Percentiles rank a stretch among this genome's conserved stretches.
Evolutionary conservation across 2,329 filamentous ascomycete species (phyloP).

Genomic region (Fusarium oligoseptatum): DNA sequence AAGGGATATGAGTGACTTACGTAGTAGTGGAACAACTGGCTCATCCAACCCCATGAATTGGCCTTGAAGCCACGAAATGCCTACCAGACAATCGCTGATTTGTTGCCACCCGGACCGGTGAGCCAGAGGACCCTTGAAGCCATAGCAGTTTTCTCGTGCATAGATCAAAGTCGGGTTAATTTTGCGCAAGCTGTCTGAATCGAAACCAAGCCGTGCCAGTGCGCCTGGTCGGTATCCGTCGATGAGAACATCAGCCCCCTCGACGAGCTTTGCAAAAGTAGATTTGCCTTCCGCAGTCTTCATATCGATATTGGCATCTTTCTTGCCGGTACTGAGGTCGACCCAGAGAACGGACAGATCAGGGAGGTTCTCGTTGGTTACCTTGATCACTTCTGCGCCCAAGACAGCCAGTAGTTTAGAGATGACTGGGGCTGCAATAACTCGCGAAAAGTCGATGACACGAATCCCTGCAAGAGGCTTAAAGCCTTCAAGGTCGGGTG

Average conservation of each 20-base stretch:
- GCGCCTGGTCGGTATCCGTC: constrained; percentile 53
- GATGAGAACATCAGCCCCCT: constrained; percentile 51
- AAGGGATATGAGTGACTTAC: constrained; percentile 7
- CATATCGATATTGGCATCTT: constrained; percentile 49
- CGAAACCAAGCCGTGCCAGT: constrained; percentile 50
- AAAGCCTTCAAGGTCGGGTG: constrained; percentile 14
- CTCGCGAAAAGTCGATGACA: constrained; percentile 52
- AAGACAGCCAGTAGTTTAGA: constrained; percentile 50
- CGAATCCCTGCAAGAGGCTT: constrained; percentile 51
- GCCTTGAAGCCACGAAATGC: constrained; percentile 54
- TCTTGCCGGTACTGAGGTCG: constrained; percentile 53
- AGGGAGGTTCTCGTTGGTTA: constrained; percentile 49
- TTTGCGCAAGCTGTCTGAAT: constrained; percentile 23
- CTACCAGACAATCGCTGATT: constrained; percentile 55
- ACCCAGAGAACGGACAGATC: constrained; percentile 49
- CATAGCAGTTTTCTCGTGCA: constrained; percentile 54
- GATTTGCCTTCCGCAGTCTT: constrained; percentile 46
- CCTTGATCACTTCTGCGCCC: constrained; percentile 51
- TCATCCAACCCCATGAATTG: constrained; percentile 53
- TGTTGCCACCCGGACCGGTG: constrained; percentile 55
- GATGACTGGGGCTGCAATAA: constrained; percentile 53
- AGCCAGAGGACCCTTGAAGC: constrained; percentile 50
- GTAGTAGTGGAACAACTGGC: constrained; percentile 40
- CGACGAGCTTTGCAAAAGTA: constrained; percentile 41
- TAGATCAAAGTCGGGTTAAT: constrained; percentile 48